phyloP scores from a whole-genome alignment of 176 grass and related monocot genomes.

The Cenchrus americanus region DNA sequence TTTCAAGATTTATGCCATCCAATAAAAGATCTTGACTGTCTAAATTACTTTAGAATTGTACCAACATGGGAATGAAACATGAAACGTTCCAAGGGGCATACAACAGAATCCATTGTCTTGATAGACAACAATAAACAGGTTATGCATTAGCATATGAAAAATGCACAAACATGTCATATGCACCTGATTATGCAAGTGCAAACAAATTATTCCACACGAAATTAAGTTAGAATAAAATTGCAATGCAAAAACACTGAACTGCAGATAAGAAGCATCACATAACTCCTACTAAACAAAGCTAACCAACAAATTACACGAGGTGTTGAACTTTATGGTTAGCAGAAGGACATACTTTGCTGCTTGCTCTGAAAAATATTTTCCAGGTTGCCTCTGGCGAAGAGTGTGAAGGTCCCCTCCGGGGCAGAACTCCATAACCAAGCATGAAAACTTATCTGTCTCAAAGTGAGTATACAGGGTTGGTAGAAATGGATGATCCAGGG shows the following conservation, averaged over 20 bases:
- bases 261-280: not conserved
- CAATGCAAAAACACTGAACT: not conserved
- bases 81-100: not conserved
- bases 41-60: not conserved
- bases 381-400: constrained; percentile 82
- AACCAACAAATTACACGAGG: not conserved
- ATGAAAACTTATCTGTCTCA: constrained; percentile 93
- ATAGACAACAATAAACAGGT: not conserved
- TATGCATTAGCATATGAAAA: not conserved
- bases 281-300: constrained; percentile 20
- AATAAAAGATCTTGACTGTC: not conserved
- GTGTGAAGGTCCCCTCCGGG: constrained; percentile 89
- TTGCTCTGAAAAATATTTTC: constrained; percentile 90
- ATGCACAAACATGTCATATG: not conserved
- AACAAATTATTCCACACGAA: not conserved
- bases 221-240: not conserved
- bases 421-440: constrained; percentile 93
- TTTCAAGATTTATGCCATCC: not conserved
- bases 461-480: constrained; percentile 90
- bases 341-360: constrained; percentile 74
- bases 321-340: constrained; percentile 1
- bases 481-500: constrained; percentile 89
- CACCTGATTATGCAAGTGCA: not conserved
- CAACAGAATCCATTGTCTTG: not conserved
- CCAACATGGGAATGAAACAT: not conserved